A percentile compares a stretch with the other conserved stretches of the same genome.
Evolutionary conservation across 306 rosid genomes (phyloP).

Genomic region (Ziziphus jujuba): DNA sequence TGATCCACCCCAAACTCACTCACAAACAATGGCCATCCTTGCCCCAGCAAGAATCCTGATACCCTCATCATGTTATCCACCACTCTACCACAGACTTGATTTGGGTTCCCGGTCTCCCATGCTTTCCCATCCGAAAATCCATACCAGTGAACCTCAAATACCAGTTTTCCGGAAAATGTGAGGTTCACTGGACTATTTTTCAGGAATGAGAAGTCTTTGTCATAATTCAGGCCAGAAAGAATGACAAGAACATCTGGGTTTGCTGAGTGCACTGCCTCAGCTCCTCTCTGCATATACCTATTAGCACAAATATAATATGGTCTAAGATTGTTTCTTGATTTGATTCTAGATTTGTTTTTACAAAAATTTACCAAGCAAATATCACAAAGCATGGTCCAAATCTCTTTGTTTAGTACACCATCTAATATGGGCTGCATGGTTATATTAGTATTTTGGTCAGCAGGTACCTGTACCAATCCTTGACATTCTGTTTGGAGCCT

Average conservation of each 20-base stretch:
- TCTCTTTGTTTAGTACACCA: too few relatives aligned
- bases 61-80: constrained; percentile 39
- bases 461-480: constrained; percentile 79
- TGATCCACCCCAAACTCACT: constrained; percentile 81
- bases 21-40: constrained; percentile 76
- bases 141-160: constrained; percentile 82
- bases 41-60: constrained; percentile 58
- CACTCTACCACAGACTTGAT: constrained; percentile 81
- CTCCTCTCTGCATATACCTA: constrained; percentile 90
- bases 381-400: too few relatives aligned
- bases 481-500: constrained; percentile 71
- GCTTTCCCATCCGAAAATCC: constrained; percentile 65
- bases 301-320: not conserved
- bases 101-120: constrained; percentile 69
- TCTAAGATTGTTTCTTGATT: not conserved
- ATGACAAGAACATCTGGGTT: constrained; percentile 74
- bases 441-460: not conserved
- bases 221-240: constrained; percentile 71
- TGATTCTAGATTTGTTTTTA: too few relatives aligned
- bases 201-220: constrained; percentile 68
- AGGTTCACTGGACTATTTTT: constrained; percentile 39
- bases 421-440: too few relatives aligned
- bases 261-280: constrained; percentile 85
- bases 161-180: constrained; percentile 57
- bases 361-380: too few relatives aligned